Evolutionary conservation across 2,329 filamentous ascomycete species (phyloP).

Genomic region (Pseudogymnoascus sp.): DNA sequence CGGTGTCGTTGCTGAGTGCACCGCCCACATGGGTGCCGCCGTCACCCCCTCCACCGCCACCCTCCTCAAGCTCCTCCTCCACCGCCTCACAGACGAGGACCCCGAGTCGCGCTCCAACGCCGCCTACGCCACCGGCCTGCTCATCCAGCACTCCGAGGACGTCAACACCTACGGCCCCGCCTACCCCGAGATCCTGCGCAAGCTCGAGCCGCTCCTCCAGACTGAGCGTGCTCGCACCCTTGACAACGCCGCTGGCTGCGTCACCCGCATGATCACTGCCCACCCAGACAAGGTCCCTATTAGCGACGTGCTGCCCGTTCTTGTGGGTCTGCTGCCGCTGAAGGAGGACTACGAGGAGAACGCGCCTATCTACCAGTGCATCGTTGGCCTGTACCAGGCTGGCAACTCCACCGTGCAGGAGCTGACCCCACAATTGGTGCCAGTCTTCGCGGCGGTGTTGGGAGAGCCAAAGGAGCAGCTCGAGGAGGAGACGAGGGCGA

Average conservation of each 20-base stretch:
- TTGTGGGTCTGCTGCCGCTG: constrained; percentile 73
- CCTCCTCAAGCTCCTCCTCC: constrained; percentile 72
- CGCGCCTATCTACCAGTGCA: constrained; percentile 82
- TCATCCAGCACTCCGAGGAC: constrained; percentile 73
- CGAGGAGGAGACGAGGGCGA: constrained; percentile 57
- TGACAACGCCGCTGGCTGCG: constrained; percentile 88
- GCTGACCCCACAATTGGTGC: constrained; percentile 60
- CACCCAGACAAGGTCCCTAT: constrained; percentile 78
- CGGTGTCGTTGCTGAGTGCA: constrained; percentile 84
- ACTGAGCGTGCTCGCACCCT: constrained; percentile 71
- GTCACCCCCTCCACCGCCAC: constrained; percentile 72
- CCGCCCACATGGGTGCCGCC: constrained; percentile 71
- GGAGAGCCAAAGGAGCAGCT: constrained; percentile 66
- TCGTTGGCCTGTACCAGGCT: constrained; percentile 72
- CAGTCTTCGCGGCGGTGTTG: constrained; percentile 65
- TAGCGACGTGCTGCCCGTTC: constrained; percentile 67
- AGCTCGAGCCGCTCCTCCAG: constrained; percentile 77
- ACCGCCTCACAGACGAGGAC: constrained; percentile 83
- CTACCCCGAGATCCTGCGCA: constrained; percentile 69
- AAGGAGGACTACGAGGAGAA: constrained; percentile 97
- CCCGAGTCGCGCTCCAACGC: constrained; percentile 90
- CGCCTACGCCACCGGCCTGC: constrained; percentile 79
- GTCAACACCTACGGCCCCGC: constrained; percentile 60
- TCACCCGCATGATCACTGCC: constrained; percentile 84
- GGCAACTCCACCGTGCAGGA: constrained; percentile 61